Percentiles rank a stretch among this genome's conserved stretches.
phyloP scores from a whole-genome alignment of 306 rosid genomes.

The Arachis hypogaea region DNA sequence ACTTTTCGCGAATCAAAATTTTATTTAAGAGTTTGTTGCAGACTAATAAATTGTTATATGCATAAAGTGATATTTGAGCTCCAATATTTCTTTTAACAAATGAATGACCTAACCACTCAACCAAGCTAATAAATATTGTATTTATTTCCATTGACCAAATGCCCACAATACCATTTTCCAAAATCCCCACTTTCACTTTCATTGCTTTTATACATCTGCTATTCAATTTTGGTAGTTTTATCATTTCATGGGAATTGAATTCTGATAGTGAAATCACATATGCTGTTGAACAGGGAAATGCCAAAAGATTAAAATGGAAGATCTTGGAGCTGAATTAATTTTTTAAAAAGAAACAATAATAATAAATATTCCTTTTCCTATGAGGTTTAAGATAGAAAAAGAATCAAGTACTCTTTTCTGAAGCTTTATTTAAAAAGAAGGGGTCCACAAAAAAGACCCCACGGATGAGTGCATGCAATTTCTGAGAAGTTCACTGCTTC shows the following conservation, averaged over 20 bases:
- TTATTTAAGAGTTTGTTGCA: no score
- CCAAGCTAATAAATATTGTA: neutral
- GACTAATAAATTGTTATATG: no score
- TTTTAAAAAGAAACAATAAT: no score
- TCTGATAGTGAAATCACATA: slow-evolving; percentile 51
- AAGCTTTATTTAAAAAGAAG: slow-evolving; percentile 24
- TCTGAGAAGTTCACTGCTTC: slow-evolving; percentile 38
- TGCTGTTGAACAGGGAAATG: slow-evolving; percentile 30
- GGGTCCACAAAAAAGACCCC: slow-evolving; percentile 45
- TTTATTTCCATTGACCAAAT: slow-evolving; percentile 43
- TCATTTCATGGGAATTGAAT: slow-evolving; percentile 52
- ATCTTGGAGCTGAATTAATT: slow-evolving; percentile 10
- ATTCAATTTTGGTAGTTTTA: slow-evolving; percentile 41
- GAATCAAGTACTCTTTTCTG: slow-evolving; percentile 35
- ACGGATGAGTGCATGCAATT: slow-evolving; percentile 41
- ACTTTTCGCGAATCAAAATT: no score
- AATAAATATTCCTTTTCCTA: neutral
- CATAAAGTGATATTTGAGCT: no score
- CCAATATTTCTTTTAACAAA: no score
- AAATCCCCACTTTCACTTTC: slow-evolving; percentile 47
- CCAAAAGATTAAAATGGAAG: slow-evolving; percentile 32
- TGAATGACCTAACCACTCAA: no score
- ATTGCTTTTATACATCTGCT: slow-evolving; percentile 2
- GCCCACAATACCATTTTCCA: slow-evolving; percentile 35
- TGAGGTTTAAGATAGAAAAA: neutral